Evolutionary conservation across 2,329 filamentous ascomycete species (phyloP).

Genomic region (Cordyceps fumosorosea): DNA sequence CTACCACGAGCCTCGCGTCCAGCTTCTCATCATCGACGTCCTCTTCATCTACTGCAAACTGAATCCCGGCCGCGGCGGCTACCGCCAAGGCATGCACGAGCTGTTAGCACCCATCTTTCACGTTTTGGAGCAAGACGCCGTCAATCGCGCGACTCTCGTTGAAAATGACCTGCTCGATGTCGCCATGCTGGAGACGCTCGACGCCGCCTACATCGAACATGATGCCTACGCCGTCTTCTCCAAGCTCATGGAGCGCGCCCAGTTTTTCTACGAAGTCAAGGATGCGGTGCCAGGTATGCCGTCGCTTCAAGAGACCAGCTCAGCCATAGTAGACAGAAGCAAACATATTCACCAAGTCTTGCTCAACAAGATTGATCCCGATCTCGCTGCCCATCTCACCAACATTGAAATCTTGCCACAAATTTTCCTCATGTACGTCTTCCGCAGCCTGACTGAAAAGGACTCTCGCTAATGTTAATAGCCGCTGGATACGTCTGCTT

Average conservation of each 20-base stretch:
- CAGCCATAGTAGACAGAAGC: conserved; percentile 74
- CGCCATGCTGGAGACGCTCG: conserved; percentile 59
- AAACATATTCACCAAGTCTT: conserved; percentile 79
- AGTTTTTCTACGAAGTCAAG: conserved; percentile 76
- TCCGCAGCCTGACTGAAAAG: neutral
- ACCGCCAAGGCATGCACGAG: conserved; percentile 99
- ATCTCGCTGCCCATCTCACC: conserved; percentile 72
- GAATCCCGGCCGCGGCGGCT: conserved; percentile 76
- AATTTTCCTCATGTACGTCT: conserved; percentile 79
- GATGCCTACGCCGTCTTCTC: conserved; percentile 85
- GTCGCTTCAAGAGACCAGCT: conserved; percentile 30
- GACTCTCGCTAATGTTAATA: conserved; percentile 26
- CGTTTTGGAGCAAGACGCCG: conserved; percentile 74
- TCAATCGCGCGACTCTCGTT: conserved; percentile 43
- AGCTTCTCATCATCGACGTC: conserved; percentile 77
- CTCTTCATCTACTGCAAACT: conserved; percentile 94
- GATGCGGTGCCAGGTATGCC: conserved; percentile 26
- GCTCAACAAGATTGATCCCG: conserved; percentile 72
- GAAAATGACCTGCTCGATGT: conserved; percentile 36
- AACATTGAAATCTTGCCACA: conserved; percentile 88
- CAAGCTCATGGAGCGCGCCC: conserved; percentile 79
- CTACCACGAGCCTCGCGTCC: conserved; percentile 74
- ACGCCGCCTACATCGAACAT: conserved; percentile 73
- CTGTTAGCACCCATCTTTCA: conserved; percentile 83
- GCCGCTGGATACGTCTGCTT: conserved; percentile 86